phyloP scores from a whole-genome alignment of 805 yeast genomes.

The Isabelozyma gotoi region DNA sequence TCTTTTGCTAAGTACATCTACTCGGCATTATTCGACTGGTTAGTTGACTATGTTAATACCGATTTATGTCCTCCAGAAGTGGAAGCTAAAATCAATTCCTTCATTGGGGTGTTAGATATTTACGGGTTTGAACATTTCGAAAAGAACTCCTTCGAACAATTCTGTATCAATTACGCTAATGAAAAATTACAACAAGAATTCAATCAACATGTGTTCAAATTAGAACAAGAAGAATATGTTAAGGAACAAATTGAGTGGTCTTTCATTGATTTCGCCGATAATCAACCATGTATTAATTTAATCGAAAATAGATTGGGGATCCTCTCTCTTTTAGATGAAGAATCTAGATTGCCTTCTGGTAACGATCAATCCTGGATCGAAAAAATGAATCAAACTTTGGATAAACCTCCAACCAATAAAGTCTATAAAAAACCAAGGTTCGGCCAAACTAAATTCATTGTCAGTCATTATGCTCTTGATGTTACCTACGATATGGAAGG shows the following conservation, averaged over 20 bases:
- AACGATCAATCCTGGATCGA: slow-evolving; percentile 89
- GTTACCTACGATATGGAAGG: slow-evolving; percentile 92
- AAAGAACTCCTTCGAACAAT: slow-evolving; percentile 92
- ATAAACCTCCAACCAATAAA: slow-evolving; percentile 69
- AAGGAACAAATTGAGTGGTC: slow-evolving; percentile 95
- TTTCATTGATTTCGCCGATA: slow-evolving; percentile 92
- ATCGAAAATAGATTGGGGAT: slow-evolving; percentile 90
- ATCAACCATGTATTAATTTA: slow-evolving; percentile 92
- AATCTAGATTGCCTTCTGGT: slow-evolving; percentile 91
- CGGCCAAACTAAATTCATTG: slow-evolving; percentile 87
- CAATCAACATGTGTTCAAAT: slow-evolving; percentile 94
- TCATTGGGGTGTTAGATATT: slow-evolving; percentile 95
- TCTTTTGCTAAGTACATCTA: slow-evolving; percentile 96
- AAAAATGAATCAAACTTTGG: slow-evolving; percentile 83
- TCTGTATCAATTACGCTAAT: slow-evolving; percentile 95
- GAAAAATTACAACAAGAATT: slow-evolving; percentile 97
- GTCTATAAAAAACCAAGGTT: slow-evolving; percentile 92
- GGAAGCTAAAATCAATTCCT: slow-evolving; percentile 56
- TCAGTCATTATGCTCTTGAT: slow-evolving; percentile 91
- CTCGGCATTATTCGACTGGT: slow-evolving; percentile 93
- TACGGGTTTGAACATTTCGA: slow-evolving; percentile 97
- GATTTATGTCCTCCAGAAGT: slow-evolving; percentile 80
- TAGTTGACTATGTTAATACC: slow-evolving; percentile 77
- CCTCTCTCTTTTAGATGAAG: slow-evolving; percentile 87
- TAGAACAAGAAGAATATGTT: slow-evolving; percentile 94